Evolutionary conservation across 1,284 basidiomycete genomes (phyloP).

Genomic region (Anthracocystis walkeri): DNA sequence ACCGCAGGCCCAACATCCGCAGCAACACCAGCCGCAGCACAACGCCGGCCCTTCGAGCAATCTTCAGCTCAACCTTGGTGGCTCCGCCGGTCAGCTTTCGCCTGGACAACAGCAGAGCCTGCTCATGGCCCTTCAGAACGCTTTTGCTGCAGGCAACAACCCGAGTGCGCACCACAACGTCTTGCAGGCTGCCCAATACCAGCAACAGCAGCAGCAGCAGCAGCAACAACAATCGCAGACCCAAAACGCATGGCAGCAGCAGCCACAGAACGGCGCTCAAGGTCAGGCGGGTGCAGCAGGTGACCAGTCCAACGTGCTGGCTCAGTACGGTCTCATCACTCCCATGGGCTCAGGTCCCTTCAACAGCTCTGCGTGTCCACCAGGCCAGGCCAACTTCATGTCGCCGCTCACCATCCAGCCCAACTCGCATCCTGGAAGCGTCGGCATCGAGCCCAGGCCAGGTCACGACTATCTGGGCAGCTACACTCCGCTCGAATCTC

Average conservation of each 20-base stretch:
- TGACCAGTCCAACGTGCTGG: slow-evolving; percentile 41
- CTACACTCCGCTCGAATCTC: slow-evolving; percentile 61
- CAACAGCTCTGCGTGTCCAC: slow-evolving; percentile 41
- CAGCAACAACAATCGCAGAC: slow-evolving; percentile 8
- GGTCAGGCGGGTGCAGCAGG: slow-evolving; percentile 6
- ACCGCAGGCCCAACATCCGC: slow-evolving; percentile 17
- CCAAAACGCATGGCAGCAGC: slow-evolving; percentile 33
- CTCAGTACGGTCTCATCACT: slow-evolving; percentile 63
- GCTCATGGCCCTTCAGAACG: slow-evolving; percentile 42
- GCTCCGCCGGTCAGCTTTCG: slow-evolving; percentile 35
- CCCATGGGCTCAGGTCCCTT: slow-evolving; percentile 59
- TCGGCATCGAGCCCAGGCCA: slow-evolving; percentile 36
- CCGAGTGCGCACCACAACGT: slow-evolving; percentile 41
- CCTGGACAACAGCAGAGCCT: slow-evolving; percentile 47
- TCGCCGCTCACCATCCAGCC: slow-evolving; percentile 59
- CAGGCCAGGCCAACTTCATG: slow-evolving; percentile 49
- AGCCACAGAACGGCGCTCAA: slow-evolving; percentile 13
- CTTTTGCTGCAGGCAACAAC: slow-evolving; percentile 48
- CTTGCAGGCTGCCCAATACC: slow-evolving; percentile 31
- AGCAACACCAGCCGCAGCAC: slow-evolving; percentile 21
- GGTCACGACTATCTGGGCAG: slow-evolving; percentile 37
- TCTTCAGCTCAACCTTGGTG: slow-evolving; percentile 24
- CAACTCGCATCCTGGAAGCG: slow-evolving; percentile 44
- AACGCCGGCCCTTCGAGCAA: slow-evolving; percentile 13
- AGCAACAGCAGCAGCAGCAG: slow-evolving; percentile 29